Evolutionary conservation across 176 grass and related monocot genomes (phyloP).

Genomic region (Triticum turgidum): DNA sequence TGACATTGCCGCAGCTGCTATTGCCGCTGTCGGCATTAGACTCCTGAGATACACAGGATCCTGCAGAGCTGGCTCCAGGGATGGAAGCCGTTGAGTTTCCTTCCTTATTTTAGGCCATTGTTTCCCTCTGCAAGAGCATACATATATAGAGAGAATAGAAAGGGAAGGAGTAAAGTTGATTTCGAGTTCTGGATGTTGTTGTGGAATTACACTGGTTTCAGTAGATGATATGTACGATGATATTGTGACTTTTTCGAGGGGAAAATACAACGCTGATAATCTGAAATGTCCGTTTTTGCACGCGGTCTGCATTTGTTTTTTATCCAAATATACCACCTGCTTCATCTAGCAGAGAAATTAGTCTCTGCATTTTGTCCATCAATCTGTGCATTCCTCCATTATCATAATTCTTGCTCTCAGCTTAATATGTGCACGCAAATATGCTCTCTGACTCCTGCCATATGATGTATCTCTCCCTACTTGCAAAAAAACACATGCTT

Average conservation of each 20-base stretch:
- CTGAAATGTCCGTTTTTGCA: background rate
- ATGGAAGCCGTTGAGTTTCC: background rate
- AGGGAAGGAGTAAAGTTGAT: background rate
- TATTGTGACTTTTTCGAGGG: background rate
- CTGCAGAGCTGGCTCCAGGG: conserved; percentile 1
- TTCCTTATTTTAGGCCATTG: background rate
- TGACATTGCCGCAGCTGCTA: background rate
- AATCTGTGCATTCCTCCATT: background rate
- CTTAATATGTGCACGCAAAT: too few relatives aligned
- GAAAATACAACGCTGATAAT: background rate
- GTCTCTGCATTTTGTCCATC: background rate
- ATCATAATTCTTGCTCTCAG: background rate
- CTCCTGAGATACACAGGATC: conserved; percentile 10
- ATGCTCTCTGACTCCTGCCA: too few relatives aligned
- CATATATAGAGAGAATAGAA: conserved; percentile 1
- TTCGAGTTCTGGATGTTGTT: background rate
- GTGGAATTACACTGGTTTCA: background rate
- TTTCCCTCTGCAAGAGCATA: conserved; percentile 8
- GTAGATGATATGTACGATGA: conserved; percentile 7
- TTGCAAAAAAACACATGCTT: too few relatives aligned
- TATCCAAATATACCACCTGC: background rate
- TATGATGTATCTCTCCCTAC: too few relatives aligned
- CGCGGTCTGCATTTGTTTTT: background rate
- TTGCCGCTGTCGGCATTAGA: background rate
- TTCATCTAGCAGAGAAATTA: background rate